These are phyloP conservation scores for Craterostigma plantagineum DNA, from an alignment of 257 asterid species.

Conservation along the genomic window DNA sequence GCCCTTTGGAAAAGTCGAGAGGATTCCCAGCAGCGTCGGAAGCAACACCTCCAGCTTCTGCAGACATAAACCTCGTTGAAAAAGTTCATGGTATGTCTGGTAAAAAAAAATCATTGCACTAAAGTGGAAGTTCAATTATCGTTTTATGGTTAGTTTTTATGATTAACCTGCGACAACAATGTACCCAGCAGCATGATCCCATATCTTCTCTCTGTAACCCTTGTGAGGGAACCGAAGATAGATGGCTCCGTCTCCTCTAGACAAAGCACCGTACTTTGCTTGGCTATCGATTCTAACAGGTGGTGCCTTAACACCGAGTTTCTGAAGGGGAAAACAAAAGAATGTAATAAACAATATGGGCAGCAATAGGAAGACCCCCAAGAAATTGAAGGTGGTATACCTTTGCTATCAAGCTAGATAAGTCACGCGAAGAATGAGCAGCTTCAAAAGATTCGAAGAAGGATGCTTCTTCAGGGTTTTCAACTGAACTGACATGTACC, in stretches of 20 bases:
- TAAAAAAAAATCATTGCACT: too few relatives aligned
- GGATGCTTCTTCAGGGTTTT: constrained; percentile 81
- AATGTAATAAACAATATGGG: too few relatives aligned
- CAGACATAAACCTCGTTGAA: constrained; percentile 6
- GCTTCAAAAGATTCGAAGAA: constrained; percentile 93
- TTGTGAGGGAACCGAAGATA: constrained; percentile 82
- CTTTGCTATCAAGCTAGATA: constrained; percentile 67
- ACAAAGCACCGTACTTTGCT: constrained; percentile 88
- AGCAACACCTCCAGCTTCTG: constrained; percentile 96
- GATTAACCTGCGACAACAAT: constrained; percentile 69
- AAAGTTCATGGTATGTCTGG: too few relatives aligned
- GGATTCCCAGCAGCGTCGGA: constrained; percentile 81
- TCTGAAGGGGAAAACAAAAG: constrained; percentile 17
- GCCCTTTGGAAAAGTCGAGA: constrained; percentile 87
- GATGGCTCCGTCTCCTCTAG: constrained; percentile 99
- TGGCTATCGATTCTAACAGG: constrained; percentile 97
- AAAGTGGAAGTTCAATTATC: too few relatives aligned
- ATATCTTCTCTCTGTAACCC: constrained; percentile 91
- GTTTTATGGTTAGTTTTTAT: too few relatives aligned
- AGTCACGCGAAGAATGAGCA: constrained; percentile 67
- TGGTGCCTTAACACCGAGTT: constrained; percentile 79
- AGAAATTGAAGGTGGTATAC: constrained; percentile 14
- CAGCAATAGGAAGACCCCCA: too few relatives aligned
- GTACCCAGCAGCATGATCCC: constrained; percentile 99
- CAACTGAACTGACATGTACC: constrained; percentile 63